phyloP scores from a whole-genome alignment of 2,329 filamentous ascomycete species.

The Pyrenochaeta sp. region DNA sequence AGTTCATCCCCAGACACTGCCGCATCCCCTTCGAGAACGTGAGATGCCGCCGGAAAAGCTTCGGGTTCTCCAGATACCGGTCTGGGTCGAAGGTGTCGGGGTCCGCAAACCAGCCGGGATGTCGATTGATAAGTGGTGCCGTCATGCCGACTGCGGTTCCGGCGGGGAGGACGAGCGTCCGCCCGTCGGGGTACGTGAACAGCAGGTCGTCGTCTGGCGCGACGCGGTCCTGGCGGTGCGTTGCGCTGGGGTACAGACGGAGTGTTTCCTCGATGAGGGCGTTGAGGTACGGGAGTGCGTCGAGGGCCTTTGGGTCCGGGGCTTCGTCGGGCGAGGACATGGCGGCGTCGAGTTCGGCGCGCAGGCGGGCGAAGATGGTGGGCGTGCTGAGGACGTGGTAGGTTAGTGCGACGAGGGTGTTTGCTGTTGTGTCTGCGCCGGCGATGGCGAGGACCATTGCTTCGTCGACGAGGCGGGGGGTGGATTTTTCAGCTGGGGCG shows the following conservation, averaged over 20 bases:
- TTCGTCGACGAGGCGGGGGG: conserved; percentile 17
- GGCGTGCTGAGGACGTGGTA: conserved; percentile 12
- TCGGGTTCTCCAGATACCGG: conserved; percentile 1
- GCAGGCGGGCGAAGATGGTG: conserved; percentile 6
- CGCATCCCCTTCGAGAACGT: conserved; percentile 4
- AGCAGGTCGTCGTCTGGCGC: conserved; percentile 6
- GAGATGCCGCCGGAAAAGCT: conserved; percentile 2
- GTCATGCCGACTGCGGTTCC: not conserved
- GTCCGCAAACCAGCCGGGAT: not conserved
- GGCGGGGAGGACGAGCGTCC: not conserved
- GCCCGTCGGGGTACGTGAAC: conserved; percentile 2
- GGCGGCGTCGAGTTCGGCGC: conserved; percentile 3
- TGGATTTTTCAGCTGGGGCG: conserved; percentile 13
- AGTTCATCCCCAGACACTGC: conserved; percentile 8
- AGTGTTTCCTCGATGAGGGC: conserved; percentile 45
- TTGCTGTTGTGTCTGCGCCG: conserved; percentile 14
- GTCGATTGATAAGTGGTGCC: not conserved
- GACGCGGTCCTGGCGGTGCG: conserved; percentile 7
- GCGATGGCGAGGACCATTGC: conserved; percentile 12
- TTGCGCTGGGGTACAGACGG: conserved; percentile 29
- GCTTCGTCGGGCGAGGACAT: conserved; percentile 4
- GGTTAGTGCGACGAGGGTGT: conserved; percentile 5
- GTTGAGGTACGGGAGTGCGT: conserved; percentile 10
- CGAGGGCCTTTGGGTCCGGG: conserved; percentile 10
- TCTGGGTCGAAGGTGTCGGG: not conserved